phyloP scores from a whole-genome alignment of 2,329 filamentous ascomycete species.

The Leptographium flavum region DNA sequence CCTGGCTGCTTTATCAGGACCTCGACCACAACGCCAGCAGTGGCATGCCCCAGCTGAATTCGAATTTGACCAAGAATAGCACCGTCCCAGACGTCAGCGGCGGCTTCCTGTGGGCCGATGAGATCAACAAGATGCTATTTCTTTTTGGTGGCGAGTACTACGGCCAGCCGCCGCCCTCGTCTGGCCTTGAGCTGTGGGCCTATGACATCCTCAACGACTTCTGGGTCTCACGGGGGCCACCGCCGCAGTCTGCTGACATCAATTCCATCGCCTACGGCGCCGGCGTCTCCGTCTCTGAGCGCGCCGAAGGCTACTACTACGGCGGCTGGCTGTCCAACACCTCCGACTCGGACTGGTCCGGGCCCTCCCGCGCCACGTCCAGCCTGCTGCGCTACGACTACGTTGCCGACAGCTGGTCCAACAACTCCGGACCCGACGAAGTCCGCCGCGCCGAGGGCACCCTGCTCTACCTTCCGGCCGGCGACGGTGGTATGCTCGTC shows the following conservation, averaged over 20 bases:
- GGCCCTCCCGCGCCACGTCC: constrained; percentile 30
- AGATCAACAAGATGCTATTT: constrained; percentile 48
- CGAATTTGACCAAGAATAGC: constrained; percentile 43
- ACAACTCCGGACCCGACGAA: constrained; percentile 38
- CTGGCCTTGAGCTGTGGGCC: constrained; percentile 32
- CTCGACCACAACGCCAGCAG: constrained; percentile 29
- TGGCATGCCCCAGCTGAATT: constrained; percentile 36
- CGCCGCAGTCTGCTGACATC: constrained; percentile 19
- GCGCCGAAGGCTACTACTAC: constrained; percentile 45
- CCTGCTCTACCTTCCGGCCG: constrained; percentile 45
- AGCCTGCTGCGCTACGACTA: constrained; percentile 44
- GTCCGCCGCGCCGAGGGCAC: constrained; percentile 42
- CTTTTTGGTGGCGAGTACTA: constrained; percentile 45
- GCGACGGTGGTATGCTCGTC: constrained; percentile 43
- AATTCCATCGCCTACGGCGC: constrained; percentile 40
- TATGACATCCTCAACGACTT: constrained; percentile 43
- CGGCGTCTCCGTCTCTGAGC: constrained; percentile 36
- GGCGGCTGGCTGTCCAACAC: constrained; percentile 46
- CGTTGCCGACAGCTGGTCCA: constrained; percentile 34
- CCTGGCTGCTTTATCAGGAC: constrained; percentile 42
- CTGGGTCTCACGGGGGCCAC: constrained; percentile 35
- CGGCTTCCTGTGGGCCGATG: constrained; percentile 42
- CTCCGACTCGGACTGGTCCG: constrained; percentile 36
- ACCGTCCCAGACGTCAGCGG: constrained; percentile 34
- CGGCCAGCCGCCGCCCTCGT: constrained; percentile 22